Conservation (phyloP, 2,329 filamentous ascomycete genomes). For the Shiraia bambusicola region DNA sequence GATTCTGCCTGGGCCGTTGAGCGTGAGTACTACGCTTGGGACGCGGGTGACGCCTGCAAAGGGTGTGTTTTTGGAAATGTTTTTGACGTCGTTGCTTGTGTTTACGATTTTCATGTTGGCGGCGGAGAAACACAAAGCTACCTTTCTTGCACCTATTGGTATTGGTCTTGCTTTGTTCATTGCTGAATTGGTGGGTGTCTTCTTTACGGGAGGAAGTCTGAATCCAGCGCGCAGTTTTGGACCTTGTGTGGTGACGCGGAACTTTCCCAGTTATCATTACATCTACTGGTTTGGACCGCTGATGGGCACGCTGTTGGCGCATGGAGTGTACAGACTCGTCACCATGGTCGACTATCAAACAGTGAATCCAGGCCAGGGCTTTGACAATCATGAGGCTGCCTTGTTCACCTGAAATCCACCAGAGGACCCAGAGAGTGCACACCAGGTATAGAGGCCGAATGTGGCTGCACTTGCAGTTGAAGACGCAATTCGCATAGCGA, state of each 20-base stretch:
- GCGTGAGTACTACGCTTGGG: constrained; percentile 41
- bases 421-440: constrained; percentile 21
- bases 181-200: constrained; percentile 52
- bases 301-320: constrained; percentile 42
- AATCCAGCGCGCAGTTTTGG: constrained; percentile 48
- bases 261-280: constrained; percentile 46
- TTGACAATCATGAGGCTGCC: constrained; percentile 41
- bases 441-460: constrained; percentile 36
- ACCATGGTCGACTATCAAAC: constrained; percentile 47
- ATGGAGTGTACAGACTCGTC: constrained; percentile 44
- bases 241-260: constrained; percentile 42
- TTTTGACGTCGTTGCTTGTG: constrained; percentile 43
- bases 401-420: constrained; percentile 38
- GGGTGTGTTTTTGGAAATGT: constrained; percentile 46
- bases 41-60: constrained; percentile 29
- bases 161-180: constrained; percentile 73
- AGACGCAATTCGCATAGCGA: constrained; percentile 21
- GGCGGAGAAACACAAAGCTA: constrained; percentile 72
- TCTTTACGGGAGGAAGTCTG: constrained; percentile 47
- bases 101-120: constrained; percentile 61
- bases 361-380: constrained; percentile 46
- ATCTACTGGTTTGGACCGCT: constrained; percentile 47
- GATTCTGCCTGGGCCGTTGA: constrained; percentile 39
- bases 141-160: constrained; percentile 69
- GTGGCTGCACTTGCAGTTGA: constrained; percentile 30